Base-by-base conservation (phyloP, 2,329 filamentous ascomycete genomes). In the Cladosporium sp. region DNA sequence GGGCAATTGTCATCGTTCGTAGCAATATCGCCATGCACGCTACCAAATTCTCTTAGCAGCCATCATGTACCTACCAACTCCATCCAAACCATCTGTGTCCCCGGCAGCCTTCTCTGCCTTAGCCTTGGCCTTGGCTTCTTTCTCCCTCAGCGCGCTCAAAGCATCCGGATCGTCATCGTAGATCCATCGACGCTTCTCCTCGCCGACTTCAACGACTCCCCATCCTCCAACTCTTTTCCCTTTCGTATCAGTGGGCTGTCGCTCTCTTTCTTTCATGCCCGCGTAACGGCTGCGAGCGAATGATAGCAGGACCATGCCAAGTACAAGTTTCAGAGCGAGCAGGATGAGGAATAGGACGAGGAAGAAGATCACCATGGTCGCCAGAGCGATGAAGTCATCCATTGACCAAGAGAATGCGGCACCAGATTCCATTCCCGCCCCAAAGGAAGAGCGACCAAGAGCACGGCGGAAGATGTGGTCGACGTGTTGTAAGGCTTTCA, bases 21-120 rank as follows among this genome's bases (percentile, higher is more conserved):
- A n/a, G n/a, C n/a, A n/a, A n/a, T n/a, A n/a, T n/a, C n/a, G n/a
- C 8, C 12, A 10, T 32, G 12, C 28, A 32, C 15, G 13, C 47
- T 75, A 97, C 94, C 94, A 99, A 66, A 99, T 99, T 70, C 94
- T 83, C 80, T 97, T 97, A 0, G 91, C 90, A 66, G 91, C 87
- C 94, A 97, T 97, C 70, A 91, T 91, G 76, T 97, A 99, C 66
- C 94, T 81, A 65, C 80, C 84, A 61, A 85, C 90, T 70, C 76
- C 84, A 68, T 80, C 88, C 73, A 84, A 84, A 70, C 48, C 55
- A 54, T 83, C 84, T 53, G 83, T 81, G 56, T 73, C 71, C 35
- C 80, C 75, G 24, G 25, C 52, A 37, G 52, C 52, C 59, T 71
- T 75, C 22, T 80, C 80, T 63, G 82, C 60, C 50, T 64, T 63